Conservation (phyloP, 441 rosid genomes). For the Gossypium schwendimanii region DNA sequence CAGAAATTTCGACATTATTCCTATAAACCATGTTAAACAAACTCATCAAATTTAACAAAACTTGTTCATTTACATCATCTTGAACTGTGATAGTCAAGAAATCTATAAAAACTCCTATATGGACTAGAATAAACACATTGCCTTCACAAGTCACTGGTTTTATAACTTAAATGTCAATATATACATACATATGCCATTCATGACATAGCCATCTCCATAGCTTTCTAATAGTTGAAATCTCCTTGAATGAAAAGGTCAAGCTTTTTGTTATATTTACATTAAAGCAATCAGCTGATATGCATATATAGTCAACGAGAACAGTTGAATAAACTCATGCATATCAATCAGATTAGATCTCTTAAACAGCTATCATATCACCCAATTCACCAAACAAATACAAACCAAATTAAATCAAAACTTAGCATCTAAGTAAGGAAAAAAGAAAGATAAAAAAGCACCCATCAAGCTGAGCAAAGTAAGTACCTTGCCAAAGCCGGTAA, state of each 20-base stretch:
- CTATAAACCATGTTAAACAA: not conserved
- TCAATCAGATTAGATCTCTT: constrained; percentile 2
- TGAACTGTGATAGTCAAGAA: not conserved
- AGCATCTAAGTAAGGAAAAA: not conserved
- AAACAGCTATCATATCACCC: not conserved
- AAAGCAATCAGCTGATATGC: not conserved
- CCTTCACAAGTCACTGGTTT: not conserved
- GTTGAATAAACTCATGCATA: not conserved
- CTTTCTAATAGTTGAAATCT: not conserved
- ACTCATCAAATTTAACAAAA: not conserved
- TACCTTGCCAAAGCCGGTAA: constrained; percentile 88
- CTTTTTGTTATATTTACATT: not conserved
- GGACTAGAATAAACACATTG: no score
- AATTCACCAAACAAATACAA: not conserved
- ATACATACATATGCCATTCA: not conserved
- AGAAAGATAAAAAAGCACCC: not conserved
- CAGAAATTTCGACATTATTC: not conserved
- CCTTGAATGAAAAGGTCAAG: not conserved
- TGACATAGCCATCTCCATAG: not conserved
- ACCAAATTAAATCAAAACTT: not conserved
- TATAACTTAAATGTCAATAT: not conserved
- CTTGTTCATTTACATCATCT: not conserved
- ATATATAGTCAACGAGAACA: not conserved
- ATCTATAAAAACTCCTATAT: not conserved
- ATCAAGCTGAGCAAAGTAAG: constrained; percentile 19